A percentile compares a stretch with the other conserved stretches of the same genome.
Evolutionary conservation across 306 rosid genomes (phyloP).

Genomic region (Macrotyloma uniflorum): DNA sequence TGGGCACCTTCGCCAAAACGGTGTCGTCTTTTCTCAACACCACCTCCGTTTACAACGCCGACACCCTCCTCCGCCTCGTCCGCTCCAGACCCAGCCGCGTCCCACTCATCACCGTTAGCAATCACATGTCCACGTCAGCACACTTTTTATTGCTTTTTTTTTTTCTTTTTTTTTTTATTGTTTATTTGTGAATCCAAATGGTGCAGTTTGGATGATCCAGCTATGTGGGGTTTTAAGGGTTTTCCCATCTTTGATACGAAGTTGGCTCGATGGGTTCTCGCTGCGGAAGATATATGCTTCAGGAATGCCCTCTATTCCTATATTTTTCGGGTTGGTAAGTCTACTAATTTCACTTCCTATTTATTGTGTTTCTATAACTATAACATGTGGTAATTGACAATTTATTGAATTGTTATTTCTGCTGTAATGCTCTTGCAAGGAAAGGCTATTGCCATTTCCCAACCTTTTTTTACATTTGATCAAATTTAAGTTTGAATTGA

Average conservation of each 20-base stretch:
- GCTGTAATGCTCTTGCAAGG: too few relatives aligned
- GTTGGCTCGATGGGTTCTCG: constrained; percentile 74
- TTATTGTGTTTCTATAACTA: background rate
- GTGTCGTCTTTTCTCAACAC: constrained; percentile 67
- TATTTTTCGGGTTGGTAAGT: constrained; percentile 73
- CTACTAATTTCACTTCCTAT: background rate
- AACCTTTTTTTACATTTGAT: background rate
- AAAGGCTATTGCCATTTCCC: too few relatives aligned
- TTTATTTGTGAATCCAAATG: background rate
- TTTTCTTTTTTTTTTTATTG: background rate
- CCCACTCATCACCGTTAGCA: constrained; percentile 91
- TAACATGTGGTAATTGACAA: background rate
- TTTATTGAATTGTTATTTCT: background rate
- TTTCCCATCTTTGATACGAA: constrained; percentile 62
- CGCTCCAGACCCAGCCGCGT: constrained; percentile 73
- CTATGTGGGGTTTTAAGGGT: constrained; percentile 86
- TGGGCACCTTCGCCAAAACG: constrained; percentile 70
- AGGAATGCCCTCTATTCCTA: constrained; percentile 58
- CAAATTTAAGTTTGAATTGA: too few relatives aligned
- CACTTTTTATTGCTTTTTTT: background rate
- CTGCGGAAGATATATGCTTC: constrained; percentile 93
- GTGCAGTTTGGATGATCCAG: constrained; percentile 78
- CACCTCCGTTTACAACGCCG: constrained; percentile 73
- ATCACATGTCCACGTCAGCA: constrained; percentile 85
- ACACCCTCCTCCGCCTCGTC: constrained; percentile 69